phyloP scores from a whole-genome alignment of 1,139 yeast genomes.

The Trichomonascaceae sp. region DNA sequence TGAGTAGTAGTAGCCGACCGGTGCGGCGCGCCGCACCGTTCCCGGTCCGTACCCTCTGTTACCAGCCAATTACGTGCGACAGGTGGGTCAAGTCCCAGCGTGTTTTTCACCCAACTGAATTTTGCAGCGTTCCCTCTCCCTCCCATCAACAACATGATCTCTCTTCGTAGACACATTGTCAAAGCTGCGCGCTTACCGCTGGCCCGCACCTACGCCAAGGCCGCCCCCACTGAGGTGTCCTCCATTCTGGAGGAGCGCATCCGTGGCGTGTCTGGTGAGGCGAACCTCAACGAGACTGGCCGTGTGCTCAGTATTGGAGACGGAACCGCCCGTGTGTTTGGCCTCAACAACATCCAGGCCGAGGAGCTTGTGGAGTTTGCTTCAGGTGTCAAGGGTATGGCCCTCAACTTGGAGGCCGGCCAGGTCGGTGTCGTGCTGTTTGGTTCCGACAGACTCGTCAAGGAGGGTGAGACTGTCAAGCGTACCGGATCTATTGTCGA shows the following conservation, averaged over 20 bases:
- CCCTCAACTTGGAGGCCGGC: conserved; percentile 98
- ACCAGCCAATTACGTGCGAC: no score
- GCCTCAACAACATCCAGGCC: conserved; percentile 99
- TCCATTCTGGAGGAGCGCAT: conserved; percentile 98
- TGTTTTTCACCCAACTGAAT: no score
- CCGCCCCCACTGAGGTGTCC: conserved; percentile 98
- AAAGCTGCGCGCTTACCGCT: conserved; percentile 11
- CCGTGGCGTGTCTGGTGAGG: conserved; percentile 97
- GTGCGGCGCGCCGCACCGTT: no score
- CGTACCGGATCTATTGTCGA: conserved; percentile 99
- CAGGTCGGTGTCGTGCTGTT: conserved; percentile 99
- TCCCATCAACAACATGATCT: neutral
- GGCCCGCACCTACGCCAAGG: conserved; percentile 77
- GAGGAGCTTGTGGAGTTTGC: conserved; percentile 99
- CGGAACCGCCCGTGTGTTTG: conserved; percentile 99
- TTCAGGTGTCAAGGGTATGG: conserved; percentile 99
- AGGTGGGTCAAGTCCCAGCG: no score
- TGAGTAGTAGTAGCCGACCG: no score
- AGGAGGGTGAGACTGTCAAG: conserved; percentile 99
- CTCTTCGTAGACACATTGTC: neutral
- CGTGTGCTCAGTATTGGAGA: conserved; percentile 98
- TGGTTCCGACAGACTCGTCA: conserved; percentile 97
- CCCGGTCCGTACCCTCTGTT: no score
- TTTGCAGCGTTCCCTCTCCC: no score
- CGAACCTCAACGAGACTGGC: conserved; percentile 98